These are phyloP conservation scores for Neurospora sp. DNA, from an alignment of 495 filamentous ascomycete genomes.

Conservation along the genomic window DNA sequence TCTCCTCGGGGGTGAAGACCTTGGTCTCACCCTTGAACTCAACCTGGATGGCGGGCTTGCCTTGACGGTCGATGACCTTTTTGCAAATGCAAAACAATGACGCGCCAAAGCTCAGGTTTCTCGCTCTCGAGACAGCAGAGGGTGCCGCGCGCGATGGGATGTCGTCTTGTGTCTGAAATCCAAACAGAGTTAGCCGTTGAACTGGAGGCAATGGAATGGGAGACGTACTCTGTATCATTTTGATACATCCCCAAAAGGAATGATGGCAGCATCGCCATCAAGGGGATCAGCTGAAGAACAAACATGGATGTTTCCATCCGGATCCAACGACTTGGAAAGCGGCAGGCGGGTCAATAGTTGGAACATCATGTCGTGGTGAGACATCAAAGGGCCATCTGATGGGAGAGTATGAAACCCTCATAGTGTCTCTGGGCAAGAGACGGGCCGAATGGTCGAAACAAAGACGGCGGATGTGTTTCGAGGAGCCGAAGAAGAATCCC, in stretches of 20 bases:
- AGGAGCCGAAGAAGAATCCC: background rate
- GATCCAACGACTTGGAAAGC: background rate
- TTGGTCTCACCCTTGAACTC: conserved; percentile 87
- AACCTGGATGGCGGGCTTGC: conserved; percentile 80
- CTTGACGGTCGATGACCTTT: conserved; percentile 66
- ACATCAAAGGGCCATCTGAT: too few species aligned
- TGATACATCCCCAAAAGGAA: background rate
- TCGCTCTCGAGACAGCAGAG: background rate
- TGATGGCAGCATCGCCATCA: background rate
- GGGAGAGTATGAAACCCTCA: background rate
- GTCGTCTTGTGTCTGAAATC: background rate
- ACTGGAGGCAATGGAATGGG: background rate
- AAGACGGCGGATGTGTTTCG: background rate
- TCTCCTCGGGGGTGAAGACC: conserved; percentile 92
- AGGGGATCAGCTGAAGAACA: background rate
- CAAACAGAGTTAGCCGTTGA: background rate
- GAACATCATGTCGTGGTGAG: background rate
- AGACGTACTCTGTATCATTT: background rate
- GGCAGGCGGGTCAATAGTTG: background rate
- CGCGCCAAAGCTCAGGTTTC: background rate
- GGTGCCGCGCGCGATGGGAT: background rate
- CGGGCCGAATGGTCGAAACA: background rate
- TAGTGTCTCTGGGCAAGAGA: background rate
- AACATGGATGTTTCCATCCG: background rate
- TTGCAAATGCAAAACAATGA: background rate